These are phyloP conservation scores for Tricharina praecox DNA, from an alignment of 495 filamentous ascomycete genomes.

Conservation along the genomic window DNA sequence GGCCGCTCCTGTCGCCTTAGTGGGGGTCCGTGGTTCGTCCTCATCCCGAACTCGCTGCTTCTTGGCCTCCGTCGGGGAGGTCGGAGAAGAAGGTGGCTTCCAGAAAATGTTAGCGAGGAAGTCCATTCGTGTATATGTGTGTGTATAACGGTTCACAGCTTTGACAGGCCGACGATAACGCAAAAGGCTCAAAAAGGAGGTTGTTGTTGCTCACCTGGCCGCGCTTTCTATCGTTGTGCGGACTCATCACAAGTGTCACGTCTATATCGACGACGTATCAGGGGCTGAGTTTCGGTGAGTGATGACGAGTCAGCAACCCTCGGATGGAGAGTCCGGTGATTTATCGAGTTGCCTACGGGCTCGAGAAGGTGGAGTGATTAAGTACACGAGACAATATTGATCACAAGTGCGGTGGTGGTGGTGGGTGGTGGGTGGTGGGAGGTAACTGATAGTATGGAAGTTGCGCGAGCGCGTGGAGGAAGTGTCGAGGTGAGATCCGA, in stretches of 20 bases:
- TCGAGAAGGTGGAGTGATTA: no score
- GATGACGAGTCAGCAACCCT: background rate
- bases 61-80: conserved; percentile 40
- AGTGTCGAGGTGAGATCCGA: no score
- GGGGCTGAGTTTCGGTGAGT: background rate
- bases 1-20: conserved; percentile 33
- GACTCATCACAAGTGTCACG: conserved; percentile 1
- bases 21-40: conserved; percentile 40
- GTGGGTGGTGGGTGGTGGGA: no score
- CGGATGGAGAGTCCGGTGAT: background rate
- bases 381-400: no score
- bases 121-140: background rate
- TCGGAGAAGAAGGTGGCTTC: conserved; percentile 21
- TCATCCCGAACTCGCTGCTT: conserved; percentile 43
- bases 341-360: no score
- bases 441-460: no score
- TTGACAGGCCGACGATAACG: no score
- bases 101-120: conserved; percentile 1
- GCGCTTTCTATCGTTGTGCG: background rate
- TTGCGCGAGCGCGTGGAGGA: no score
- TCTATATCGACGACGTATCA: background rate
- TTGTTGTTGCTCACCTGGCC: background rate
- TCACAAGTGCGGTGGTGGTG: no score
- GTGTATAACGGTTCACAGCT: background rate
- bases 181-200: background rate